These are phyloP conservation scores for Yamadazyma olivae DNA, from an alignment of 805 yeast species.

Conservation along the genomic window DNA sequence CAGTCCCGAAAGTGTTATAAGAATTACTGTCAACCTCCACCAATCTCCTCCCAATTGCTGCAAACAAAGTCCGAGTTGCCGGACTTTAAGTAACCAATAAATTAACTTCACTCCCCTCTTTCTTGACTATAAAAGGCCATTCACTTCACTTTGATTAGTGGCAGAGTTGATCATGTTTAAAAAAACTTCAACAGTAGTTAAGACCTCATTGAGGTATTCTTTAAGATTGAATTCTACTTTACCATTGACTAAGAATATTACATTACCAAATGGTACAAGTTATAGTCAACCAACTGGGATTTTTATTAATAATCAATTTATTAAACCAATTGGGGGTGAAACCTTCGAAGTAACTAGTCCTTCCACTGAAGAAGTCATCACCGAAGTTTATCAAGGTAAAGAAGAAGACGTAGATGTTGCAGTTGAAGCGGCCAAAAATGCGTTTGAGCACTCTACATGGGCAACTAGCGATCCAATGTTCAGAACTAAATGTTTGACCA, in stretches of 20 bases:
- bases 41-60: too few relatives aligned
- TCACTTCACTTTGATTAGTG: too few relatives aligned
- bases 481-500: constrained; percentile 61
- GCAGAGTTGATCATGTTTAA: too few relatives aligned
- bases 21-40: too few relatives aligned
- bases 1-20: too few relatives aligned
- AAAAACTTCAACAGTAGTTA: neutral
- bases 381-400: constrained; percentile 70
- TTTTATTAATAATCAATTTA: constrained; percentile 84
- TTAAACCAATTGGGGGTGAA: constrained; percentile 52
- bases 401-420: constrained; percentile 81
- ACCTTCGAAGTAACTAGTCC: constrained; percentile 65
- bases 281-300: constrained; percentile 85
- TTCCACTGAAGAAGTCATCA: constrained; percentile 66
- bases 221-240: constrained; percentile 25
- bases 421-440: constrained; percentile 78
- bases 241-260: constrained; percentile 44
- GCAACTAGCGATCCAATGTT: constrained; percentile 62
- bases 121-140: too few relatives aligned
- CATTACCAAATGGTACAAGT: constrained; percentile 67
- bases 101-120: too few relatives aligned
- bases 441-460: constrained; percentile 66
- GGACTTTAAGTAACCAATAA: too few relatives aligned
- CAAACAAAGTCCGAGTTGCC: too few relatives aligned
- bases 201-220: constrained; percentile 2